Conservation (phyloP, 2,329 filamentous ascomycete genomes). For the Hymenoscyphus repandus region DNA sequence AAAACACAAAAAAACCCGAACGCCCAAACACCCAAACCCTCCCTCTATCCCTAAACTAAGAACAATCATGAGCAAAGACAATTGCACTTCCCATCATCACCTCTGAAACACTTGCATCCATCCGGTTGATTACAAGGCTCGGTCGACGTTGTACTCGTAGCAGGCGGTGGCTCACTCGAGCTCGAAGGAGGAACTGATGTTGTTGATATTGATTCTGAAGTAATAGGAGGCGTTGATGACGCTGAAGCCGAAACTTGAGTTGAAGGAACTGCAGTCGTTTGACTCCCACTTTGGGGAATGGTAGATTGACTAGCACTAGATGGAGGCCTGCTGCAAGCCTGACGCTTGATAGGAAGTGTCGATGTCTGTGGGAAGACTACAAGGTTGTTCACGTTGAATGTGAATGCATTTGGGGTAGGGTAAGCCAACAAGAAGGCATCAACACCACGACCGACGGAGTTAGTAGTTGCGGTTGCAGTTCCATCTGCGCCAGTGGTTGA, state of each 20-base stretch:
- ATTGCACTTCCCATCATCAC: neutral
- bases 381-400: neutral
- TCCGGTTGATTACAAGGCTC: neutral
- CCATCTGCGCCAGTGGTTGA: neutral
- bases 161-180: neutral
- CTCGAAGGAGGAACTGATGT: no score
- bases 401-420: constrained; percentile 3
- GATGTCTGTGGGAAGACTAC: neutral
- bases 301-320: neutral
- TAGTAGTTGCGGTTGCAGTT: neutral
- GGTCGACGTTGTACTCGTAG: neutral
- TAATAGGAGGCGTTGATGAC: neutral
- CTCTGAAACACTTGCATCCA: neutral
- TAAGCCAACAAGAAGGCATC: constrained; percentile 1
- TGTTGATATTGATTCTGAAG: no score
- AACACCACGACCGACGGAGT: constrained; percentile 3
- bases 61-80: neutral
- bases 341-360: constrained; percentile 1
- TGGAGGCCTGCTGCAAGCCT: neutral
- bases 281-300: neutral
- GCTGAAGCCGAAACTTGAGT: neutral
- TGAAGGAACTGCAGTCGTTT: neutral
- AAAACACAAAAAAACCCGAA: no score
- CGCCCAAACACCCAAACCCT: no score
- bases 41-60: neutral